Percentiles rank a stretch among this genome's conserved stretches.
These are phyloP conservation scores for Botrytis medusae DNA, from an alignment of 2,329 filamentous ascomycete species.

Conservation along the genomic window DNA sequence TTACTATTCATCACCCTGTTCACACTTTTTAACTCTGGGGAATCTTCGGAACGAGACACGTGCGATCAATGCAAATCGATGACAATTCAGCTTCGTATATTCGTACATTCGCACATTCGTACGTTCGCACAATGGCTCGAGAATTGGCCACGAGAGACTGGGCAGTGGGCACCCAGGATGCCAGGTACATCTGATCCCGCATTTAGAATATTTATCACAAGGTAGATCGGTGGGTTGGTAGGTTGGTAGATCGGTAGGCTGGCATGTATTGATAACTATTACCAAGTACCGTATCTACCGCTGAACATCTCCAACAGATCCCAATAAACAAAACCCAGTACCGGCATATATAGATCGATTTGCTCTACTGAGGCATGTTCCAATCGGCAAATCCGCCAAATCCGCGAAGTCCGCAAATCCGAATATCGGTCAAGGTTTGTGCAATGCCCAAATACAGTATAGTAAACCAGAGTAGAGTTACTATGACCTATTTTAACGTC, in stretches of 20 bases:
- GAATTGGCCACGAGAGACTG: too few species aligned
- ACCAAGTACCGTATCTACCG: background rate
- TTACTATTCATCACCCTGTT: background rate
- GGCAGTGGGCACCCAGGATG: too few species aligned
- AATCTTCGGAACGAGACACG: background rate
- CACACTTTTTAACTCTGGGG: background rate
- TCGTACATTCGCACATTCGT: background rate
- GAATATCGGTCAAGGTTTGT: background rate
- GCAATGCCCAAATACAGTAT: background rate
- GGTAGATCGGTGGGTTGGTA: background rate
- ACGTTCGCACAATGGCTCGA: too few species aligned
- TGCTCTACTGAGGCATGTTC: background rate
- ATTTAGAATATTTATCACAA: background rate
- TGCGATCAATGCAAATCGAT: background rate
- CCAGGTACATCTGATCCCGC: background rate
- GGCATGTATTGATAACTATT: background rate
- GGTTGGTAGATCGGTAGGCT: background rate
- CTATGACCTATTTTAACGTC: background rate
- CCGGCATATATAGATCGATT: background rate
- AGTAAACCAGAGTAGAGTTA: too few species aligned
- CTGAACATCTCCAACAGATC: background rate
- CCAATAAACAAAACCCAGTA: background rate
- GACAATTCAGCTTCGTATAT: background rate
- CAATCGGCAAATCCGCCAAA: background rate
- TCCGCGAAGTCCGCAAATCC: too few species aligned